These are phyloP conservation scores for Jatropha podagrica DNA, from an alignment of 441 rosid species.

Conservation along the genomic window DNA sequence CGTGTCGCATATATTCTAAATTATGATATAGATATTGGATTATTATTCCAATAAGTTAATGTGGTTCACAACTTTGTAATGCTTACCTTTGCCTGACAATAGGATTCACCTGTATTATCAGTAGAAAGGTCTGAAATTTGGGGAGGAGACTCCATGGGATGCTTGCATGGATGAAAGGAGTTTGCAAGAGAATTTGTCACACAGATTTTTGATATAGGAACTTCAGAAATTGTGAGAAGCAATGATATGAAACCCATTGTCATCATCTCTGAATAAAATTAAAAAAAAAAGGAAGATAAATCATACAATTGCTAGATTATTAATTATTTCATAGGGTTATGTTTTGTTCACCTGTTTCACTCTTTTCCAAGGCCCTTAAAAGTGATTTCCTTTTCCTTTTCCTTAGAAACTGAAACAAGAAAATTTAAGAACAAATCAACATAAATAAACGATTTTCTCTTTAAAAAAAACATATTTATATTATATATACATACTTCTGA, in stretches of 20 bases:
- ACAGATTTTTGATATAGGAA: conserved; percentile 26
- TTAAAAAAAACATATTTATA: not conserved
- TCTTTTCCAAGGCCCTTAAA: conserved; percentile 25
- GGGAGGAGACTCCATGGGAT: conserved; percentile 10
- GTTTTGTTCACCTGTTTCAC: conserved; percentile 23
- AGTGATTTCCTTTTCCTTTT: conserved; percentile 32
- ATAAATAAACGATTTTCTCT: no score
- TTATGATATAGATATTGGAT: not conserved
- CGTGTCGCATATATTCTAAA: not conserved
- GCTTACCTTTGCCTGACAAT: conserved; percentile 30
- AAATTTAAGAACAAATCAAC: not conserved
- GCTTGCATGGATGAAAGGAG: conserved; percentile 31
- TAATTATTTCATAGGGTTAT: no score
- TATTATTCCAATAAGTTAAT: no score
- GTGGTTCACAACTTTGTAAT: not conserved
- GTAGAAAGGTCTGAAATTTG: conserved; percentile 6
- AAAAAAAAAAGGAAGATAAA: not conserved
- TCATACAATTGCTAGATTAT: not conserved
- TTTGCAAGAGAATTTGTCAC: conserved; percentile 21
- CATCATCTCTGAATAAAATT: conserved; percentile 29
- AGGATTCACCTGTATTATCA: conserved; percentile 11
- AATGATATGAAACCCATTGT: conserved; percentile 36
- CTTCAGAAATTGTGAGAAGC: conserved; percentile 31
- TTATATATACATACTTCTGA: conserved; percentile 13
- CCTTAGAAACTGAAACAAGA: conserved; percentile 22